Evolutionary conservation across 306 rosid species (phyloP).

Genomic region (Trichosanthes cucumerina): DNA sequence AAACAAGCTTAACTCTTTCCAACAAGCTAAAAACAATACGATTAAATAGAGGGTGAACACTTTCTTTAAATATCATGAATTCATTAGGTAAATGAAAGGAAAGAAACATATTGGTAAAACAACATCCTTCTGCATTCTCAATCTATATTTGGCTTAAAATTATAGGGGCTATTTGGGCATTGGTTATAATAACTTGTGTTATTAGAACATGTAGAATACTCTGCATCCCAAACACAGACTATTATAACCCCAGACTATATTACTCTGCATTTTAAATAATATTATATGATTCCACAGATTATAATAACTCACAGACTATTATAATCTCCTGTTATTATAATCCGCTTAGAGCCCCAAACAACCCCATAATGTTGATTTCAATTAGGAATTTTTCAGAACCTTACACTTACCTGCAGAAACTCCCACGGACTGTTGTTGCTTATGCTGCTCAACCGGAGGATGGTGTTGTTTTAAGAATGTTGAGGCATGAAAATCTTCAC

Average conservation of each 20-base stretch:
- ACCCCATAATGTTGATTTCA: neutral
- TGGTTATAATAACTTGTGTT: too few relatives aligned
- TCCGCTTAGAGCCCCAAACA: too few relatives aligned
- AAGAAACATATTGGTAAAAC: neutral
- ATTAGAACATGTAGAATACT: too few relatives aligned
- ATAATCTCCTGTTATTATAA: too few relatives aligned
- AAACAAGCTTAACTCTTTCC: neutral
- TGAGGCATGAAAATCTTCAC: neutral
- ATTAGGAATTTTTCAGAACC: neutral
- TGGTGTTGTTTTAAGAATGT: neutral
- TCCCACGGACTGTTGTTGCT: neutral
- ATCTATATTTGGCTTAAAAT: neutral
- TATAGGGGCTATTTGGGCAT: too few relatives aligned
- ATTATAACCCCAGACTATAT: too few relatives aligned
- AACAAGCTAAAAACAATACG: neutral
- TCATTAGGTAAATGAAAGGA: neutral
- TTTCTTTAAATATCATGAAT: neutral
- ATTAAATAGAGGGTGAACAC: neutral
- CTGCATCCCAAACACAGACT: too few relatives aligned
- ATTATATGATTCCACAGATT: too few relatives aligned
- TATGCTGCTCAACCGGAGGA: neutral
- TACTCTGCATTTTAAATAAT: too few relatives aligned
- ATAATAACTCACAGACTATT: too few relatives aligned
- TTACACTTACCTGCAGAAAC: conserved; percentile 1
- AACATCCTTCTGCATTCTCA: neutral